These are phyloP conservation scores for Haemoproteus tartakovskyi DNA, from an alignment of 169 alveolate genomes.

Conservation along the genomic window DNA sequence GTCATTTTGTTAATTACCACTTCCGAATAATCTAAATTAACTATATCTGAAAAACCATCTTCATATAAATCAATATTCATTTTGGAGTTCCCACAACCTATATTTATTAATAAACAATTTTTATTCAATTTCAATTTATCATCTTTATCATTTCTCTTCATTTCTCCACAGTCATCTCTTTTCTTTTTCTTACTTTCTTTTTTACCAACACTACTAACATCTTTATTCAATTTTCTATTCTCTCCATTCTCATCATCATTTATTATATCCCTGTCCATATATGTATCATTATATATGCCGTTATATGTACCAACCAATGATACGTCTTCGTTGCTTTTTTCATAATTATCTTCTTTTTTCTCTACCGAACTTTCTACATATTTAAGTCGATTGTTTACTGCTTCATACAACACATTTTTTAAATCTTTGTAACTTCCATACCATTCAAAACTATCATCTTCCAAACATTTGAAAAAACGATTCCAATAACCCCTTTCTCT, in stretches of 20 bases:
- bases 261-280: background rate
- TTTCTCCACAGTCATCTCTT: no score
- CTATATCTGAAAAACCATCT: conserved; percentile 64
- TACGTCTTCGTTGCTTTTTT: background rate
- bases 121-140: background rate
- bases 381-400: conserved; percentile 12
- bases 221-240: conserved; percentile 1
- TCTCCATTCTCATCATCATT: background rate
- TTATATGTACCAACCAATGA: no score
- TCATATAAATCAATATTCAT: conserved; percentile 68
- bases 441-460: conserved; percentile 76
- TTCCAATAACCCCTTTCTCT: conserved; percentile 74
- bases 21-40: conserved; percentile 72
- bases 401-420: conserved; percentile 25
- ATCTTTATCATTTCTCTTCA: background rate
- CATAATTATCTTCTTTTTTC: conserved; percentile 10
- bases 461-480: conserved; percentile 68
- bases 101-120: conserved; percentile 64
- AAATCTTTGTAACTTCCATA: conserved; percentile 68
- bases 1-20: conserved; percentile 72
- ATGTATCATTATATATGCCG: no score
- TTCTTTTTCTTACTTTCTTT: background rate
- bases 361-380: conserved; percentile 38
- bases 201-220: background rate
- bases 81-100: conserved; percentile 77